Conservation (phyloP, 1,284 basidiomycete species). For the Ceratobasidium papillatum region DNA sequence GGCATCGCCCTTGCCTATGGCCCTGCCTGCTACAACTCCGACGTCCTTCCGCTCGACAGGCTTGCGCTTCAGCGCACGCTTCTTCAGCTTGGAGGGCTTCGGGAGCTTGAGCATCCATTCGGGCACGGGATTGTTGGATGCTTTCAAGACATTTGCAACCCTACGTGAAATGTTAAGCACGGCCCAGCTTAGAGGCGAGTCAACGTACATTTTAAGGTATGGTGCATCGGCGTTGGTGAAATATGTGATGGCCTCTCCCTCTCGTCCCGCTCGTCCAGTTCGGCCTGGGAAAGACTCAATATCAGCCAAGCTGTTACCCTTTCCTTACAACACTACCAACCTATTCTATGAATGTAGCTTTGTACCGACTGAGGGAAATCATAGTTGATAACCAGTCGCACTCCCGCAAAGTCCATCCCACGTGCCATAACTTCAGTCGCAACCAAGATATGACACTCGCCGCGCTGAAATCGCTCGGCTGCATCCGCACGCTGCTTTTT, state of each 20-base stretch:
- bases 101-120: constrained; percentile 90
- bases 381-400: constrained; percentile 95
- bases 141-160: constrained; percentile 96
- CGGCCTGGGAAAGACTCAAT: constrained; percentile 63
- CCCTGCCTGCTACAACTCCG: constrained; percentile 73
- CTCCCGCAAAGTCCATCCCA: constrained; percentile 97
- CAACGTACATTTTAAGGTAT: constrained; percentile 84
- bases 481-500: constrained; percentile 88
- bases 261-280: constrained; percentile 91
- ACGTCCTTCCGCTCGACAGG: constrained; percentile 77
- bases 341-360: constrained; percentile 95
- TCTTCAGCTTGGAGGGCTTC: constrained; percentile 89
- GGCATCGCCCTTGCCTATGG: constrained; percentile 74
- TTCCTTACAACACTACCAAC: constrained; percentile 53
- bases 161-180: constrained; percentile 54
- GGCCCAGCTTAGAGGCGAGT: constrained; percentile 14
- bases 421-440: constrained; percentile 95
- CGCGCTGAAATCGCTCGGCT: constrained; percentile 83
- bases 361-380: constrained; percentile 95
- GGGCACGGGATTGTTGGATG: constrained; percentile 64
- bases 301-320: constrained; percentile 7
- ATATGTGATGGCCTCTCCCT: constrained; percentile 93
- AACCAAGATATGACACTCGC: constrained; percentile 91
- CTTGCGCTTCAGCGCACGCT: constrained; percentile 79
- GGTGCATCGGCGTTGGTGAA: constrained; percentile 95